Evolutionary conservation across 331 rosid genomes (phyloP).

Genomic region (Prunus yedoensis): DNA sequence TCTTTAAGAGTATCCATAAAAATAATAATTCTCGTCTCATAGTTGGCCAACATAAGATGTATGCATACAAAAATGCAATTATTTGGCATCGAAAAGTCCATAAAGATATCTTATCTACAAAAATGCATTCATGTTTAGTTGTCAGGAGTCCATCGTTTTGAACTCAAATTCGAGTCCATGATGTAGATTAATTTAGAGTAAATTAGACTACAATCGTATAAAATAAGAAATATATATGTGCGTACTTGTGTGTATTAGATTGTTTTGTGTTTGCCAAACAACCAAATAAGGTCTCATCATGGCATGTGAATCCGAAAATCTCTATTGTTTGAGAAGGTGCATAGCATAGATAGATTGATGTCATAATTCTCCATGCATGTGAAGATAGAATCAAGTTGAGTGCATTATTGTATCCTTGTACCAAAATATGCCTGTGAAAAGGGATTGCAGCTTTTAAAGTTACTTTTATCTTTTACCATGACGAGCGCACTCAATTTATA

Average conservation of each 20-base stretch:
- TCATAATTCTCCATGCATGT: not conserved
- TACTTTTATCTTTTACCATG: not conserved
- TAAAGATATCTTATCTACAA: no score
- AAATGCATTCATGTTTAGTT: no score
- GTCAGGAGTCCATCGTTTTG: no score
- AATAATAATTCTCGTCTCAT: no score
- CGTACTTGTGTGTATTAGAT: no score
- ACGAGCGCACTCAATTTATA: not conserved
- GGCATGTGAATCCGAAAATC: not conserved
- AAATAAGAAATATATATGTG: no score
- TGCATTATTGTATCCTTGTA: not conserved
- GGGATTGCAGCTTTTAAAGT: not conserved
- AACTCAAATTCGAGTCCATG: no score
- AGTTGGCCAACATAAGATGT: no score
- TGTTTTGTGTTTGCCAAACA: not conserved
- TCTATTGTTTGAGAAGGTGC: not conserved
- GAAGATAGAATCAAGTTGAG: not conserved
- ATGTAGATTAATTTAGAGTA: no score
- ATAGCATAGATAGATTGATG: not conserved
- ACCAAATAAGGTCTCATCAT: not conserved
- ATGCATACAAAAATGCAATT: no score
- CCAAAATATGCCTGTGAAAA: not conserved
- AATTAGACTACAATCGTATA: accelerated
- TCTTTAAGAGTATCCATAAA: no score
- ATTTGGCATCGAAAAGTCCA: no score